Evolutionary conservation across 179 eudicot species (phyloP), one percentile per base, ranked within the genome.

Genomic region (Kewa caespitosa): DNA sequence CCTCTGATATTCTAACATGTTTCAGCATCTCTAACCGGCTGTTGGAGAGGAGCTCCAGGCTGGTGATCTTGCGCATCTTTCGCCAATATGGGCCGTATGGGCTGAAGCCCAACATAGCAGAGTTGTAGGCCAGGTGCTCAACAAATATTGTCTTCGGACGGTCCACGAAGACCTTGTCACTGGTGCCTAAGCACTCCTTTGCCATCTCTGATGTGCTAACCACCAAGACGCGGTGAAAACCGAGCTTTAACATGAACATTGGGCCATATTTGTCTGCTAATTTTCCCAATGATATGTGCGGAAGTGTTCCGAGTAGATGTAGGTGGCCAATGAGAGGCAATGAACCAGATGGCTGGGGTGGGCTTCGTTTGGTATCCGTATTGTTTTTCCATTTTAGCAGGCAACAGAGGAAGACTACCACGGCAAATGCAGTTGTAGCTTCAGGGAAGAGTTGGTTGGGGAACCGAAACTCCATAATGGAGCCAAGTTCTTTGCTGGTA

Each of bases 281-380:
- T 23, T 76, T 70, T 11, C 37, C 74, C 4, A 76, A 43, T 52
- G 69, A 18, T 76, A 41, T 57, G 46, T 69, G 80, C 38, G 80
- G 68, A 39, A 70, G 68, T 0, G 2, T 18, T 14, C 80, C 74
- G 0, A 76, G 22, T 3, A 76, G 69, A 69, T 32, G 57, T 2
- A 76, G 28, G 17, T 76, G 74, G 20, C 80, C 80, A 18, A 76
- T 76, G 37, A 76, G 15, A 42, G 80, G 80, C 80, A 74, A 76
- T n/a, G 68, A 43, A 59, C 80, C 80, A 4, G 80, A 27, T 23
- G 80, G 80, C 36, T 76, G 42, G 15, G 74, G 74, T 69, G 74
- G 69, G 39, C 12, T 0, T 76, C 11, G 32, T 31, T 32, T 17
- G 30, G 60, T 69, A 9, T 48, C 22, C 7, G 32, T 42, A 2